A percentile compares a stretch with the other conserved stretches of the same genome.
phyloP scores from a whole-genome alignment of 2,329 filamentous ascomycete genomes.

The Didymellaceae sp. region DNA sequence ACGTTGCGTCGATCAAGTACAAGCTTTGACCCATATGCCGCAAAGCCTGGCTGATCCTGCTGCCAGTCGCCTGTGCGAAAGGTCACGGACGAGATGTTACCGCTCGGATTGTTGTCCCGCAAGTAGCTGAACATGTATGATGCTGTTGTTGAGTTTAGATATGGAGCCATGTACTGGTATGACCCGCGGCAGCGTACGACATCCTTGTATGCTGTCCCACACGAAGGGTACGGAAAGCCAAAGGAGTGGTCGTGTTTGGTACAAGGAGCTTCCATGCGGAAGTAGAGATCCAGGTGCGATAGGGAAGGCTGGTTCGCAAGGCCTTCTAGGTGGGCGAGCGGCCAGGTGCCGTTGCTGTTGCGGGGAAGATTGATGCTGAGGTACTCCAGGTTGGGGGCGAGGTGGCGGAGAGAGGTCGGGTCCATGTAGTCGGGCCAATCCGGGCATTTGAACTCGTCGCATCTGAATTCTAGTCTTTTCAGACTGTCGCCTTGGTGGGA shows the following conservation, averaged over 20 bases:
- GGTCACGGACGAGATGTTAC: slow-evolving; percentile 11
- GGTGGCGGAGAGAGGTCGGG: neutral
- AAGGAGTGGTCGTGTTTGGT: neutral
- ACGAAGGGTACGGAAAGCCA: neutral
- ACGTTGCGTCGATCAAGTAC: slow-evolving; percentile 1
- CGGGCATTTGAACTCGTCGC: neutral
- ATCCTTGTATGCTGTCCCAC: neutral
- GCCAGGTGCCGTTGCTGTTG: slow-evolving; percentile 22
- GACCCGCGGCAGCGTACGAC: neutral
- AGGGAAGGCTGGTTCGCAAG: neutral
- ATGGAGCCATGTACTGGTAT: neutral
- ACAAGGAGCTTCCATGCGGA: neutral
- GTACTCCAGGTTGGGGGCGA: slow-evolving; percentile 1
- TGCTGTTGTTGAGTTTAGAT: slow-evolving; percentile 11
- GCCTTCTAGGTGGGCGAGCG: slow-evolving; percentile 14
- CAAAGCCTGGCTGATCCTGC: neutral
- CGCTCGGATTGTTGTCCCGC: slow-evolving; percentile 10
- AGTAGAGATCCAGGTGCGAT: neutral
- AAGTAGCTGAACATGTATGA: slow-evolving; percentile 19
- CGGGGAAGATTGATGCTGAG: slow-evolving; percentile 21
- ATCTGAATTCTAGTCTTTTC: neutral
- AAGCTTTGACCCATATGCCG: neutral
- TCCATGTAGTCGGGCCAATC: neutral
- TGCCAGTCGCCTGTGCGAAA: slow-evolving; percentile 25
- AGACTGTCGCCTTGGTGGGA: neutral